Evolutionary conservation across 1,139 yeast genomes (phyloP).

Genomic region (Geotrichum bryndzae): DNA sequence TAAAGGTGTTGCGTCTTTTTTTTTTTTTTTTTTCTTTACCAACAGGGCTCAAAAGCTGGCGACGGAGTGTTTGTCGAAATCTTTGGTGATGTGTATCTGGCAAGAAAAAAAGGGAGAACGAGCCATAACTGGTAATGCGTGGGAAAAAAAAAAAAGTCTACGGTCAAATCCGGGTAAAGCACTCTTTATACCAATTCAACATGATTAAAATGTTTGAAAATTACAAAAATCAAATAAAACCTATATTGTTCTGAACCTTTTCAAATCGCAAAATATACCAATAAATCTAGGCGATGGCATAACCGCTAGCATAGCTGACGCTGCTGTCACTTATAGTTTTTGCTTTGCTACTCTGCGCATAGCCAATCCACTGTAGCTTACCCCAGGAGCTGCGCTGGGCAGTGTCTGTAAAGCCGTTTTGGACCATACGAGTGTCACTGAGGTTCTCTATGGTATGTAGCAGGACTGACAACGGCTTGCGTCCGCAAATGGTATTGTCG

Average conservation of each 20-base stretch:
- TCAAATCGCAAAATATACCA: not conserved
- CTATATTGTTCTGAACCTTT: not conserved
- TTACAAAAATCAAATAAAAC: not conserved
- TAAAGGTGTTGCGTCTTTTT: not conserved
- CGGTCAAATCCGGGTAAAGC: not conserved
- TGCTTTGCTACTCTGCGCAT: conserved; percentile 69
- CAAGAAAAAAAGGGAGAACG: not conserved
- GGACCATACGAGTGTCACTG: conserved; percentile 17
- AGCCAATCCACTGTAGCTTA: conserved; percentile 68
- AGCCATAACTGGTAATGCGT: not conserved
- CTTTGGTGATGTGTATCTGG: not conserved
- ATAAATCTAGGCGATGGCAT: conserved; percentile 38
- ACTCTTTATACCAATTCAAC: not conserved
- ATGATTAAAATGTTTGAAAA: not conserved
- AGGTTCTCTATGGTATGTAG: conserved; percentile 46
- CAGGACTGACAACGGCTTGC: conserved; percentile 68
- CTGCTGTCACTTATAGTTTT: conserved; percentile 54
- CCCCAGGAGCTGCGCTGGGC: conserved; percentile 22
- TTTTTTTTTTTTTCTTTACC: not conserved
- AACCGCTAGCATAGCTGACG: conserved; percentile 88
- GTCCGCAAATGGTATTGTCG: conserved; percentile 91
- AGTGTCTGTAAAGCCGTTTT: conserved; percentile 19
- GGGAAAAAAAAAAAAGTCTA: not conserved
- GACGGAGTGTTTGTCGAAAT: not conserved
- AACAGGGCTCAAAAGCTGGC: not conserved